phyloP scores from a whole-genome alignment of 208 protist species.

The Crithidia fasciculata region DNA sequence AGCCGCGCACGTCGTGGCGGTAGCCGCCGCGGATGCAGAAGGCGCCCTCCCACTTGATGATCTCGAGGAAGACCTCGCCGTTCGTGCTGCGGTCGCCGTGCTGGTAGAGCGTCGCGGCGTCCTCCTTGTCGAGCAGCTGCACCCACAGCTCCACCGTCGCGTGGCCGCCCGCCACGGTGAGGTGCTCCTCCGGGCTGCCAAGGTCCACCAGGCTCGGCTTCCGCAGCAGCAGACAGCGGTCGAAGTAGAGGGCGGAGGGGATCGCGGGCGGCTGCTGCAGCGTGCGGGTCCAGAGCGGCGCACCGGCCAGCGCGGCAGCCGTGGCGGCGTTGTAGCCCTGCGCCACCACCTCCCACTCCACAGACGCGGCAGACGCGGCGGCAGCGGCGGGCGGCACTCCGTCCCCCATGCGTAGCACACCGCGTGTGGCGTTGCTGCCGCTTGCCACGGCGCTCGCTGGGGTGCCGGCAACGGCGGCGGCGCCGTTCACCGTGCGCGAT shows the following conservation, averaged over 20 bases:
- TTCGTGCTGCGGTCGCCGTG: conserved; percentile 89
- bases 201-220: conserved; percentile 80
- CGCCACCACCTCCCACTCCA: conserved; percentile 42
- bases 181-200: conserved; percentile 61
- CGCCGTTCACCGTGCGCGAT: conserved; percentile 23
- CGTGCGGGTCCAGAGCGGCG: conserved; percentile 36
- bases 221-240: conserved; percentile 68
- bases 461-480: conserved; percentile 24
- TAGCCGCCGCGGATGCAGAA: conserved; percentile 87
- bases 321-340: conserved; percentile 35
- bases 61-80: conserved; percentile 92
- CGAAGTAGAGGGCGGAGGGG: conserved; percentile 26
- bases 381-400: not conserved
- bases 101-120: conserved; percentile 83
- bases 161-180: conserved; percentile 75
- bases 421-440: not conserved
- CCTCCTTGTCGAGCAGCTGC: conserved; percentile 77
- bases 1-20: conserved; percentile 84
- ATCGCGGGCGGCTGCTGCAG: conserved; percentile 36
- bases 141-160: conserved; percentile 90
- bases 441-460: conserved; percentile 20
- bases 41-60: conserved; percentile 70
- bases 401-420: too few relatives aligned
- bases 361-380: not conserved
- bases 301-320: conserved; percentile 30